Evolutionary conservation across 768 basidiomycete species (phyloP), one percentile per base, ranked within the genome.

Genomic region (Phlebiopsis flavidoalba): DNA sequence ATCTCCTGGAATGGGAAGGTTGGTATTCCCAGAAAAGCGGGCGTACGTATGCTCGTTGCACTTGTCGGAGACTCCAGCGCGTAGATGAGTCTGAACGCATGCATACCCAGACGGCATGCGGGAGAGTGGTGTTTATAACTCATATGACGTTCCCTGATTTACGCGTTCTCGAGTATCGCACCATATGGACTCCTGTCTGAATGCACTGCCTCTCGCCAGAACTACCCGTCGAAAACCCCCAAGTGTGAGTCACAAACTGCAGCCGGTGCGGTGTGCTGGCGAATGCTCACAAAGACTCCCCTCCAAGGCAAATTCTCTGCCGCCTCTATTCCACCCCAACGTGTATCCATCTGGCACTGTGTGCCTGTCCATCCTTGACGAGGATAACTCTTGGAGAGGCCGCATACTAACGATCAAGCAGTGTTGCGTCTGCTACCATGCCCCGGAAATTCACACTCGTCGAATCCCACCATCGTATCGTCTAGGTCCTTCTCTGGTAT

Each of bases 301-400:
- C 7, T 24, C 35, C 45, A 70, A 97, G 95, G 95, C 79, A 98
- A 98, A 87, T 98, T 98, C 76, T 79, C 86, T n/a, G 0, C 97
- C 96, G 1, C 89, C 96, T 37, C 78, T 98, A 53, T 98, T 98
- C 78, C 96, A 99, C 72, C 95, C 96, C 26, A 98, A 98, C 71
- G 95, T 99, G 58, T 99, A 98, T 71, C 97, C 97, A 0, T 98
- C 96, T 33, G 97, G 97, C 24, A 99, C 97, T 19, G 95, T 98
- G 50, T 98, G 96, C 73, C 79, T 99, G 31, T 98, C 95, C 11
- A 99, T 99, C 69, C 76, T 99, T 57, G 96, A 98, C 69, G 97
- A 99, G 71, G 97, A 99, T 75, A 98, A 99, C 73, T 89, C 88
- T 1, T 99, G 97, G 97, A 98, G 98, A 71, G 95, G 97, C 24